phyloP scores from a whole-genome alignment of 2,329 filamentous ascomycete genomes.

The Fusarium globosum region DNA sequence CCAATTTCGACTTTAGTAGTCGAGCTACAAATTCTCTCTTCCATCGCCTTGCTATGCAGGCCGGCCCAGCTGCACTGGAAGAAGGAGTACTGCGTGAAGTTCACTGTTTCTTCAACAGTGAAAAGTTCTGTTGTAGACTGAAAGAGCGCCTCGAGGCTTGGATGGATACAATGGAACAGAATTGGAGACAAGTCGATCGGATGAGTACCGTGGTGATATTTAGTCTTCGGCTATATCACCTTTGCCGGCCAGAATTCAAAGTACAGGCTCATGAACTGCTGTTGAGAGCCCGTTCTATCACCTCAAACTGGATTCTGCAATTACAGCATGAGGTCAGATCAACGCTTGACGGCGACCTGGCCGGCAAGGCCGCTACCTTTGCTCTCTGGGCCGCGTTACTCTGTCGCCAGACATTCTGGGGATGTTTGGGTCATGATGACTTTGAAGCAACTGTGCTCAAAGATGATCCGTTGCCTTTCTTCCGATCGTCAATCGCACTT shows the following conservation, averaged over 20 bases:
- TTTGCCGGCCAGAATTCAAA: slow-evolving; percentile 6
- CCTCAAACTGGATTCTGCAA: slow-evolving; percentile 60
- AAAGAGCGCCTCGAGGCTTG: slow-evolving; percentile 57
- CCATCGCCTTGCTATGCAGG: slow-evolving; percentile 63
- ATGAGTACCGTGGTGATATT: slow-evolving; percentile 70
- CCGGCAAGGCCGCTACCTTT: slow-evolving; percentile 52
- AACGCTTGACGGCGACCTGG: slow-evolving; percentile 50
- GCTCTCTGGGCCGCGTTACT: slow-evolving; percentile 67
- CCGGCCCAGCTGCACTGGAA: slow-evolving; percentile 57
- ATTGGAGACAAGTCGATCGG: slow-evolving; percentile 67
- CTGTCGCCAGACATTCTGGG: slow-evolving; percentile 57
- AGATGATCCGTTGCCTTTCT: slow-evolving; percentile 29
- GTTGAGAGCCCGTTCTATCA: slow-evolving; percentile 53
- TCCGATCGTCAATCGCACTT: slow-evolving; percentile 42
- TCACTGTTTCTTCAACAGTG: slow-evolving; percentile 63
- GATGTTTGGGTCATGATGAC: neutral
- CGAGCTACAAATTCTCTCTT: slow-evolving; percentile 62
- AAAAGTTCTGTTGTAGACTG: slow-evolving; percentile 60
- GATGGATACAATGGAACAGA: slow-evolving; percentile 59
- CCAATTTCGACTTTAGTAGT: slow-evolving; percentile 69
- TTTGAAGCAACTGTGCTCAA: fast-evolving
- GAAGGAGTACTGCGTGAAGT: slow-evolving; percentile 54
- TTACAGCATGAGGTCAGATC: slow-evolving; percentile 59
- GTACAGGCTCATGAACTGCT: slow-evolving; percentile 51
- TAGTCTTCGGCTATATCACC: slow-evolving; percentile 52